Evolutionary conservation across 176 grass and related monocot genomes (phyloP).

Genomic region (Canna indica): DNA sequence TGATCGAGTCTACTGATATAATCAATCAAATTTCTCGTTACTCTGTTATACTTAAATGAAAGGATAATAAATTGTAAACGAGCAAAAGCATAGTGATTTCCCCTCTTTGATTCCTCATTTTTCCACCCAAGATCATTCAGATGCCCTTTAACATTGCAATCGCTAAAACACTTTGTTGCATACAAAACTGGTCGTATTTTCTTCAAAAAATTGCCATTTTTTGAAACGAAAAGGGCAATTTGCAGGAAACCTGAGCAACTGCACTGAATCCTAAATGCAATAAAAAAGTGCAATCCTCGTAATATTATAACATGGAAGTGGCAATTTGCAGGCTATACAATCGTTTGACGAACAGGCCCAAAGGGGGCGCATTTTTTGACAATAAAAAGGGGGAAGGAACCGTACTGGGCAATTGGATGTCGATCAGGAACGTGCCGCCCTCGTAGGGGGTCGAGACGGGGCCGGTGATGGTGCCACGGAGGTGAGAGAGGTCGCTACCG

Average conservation of each 20-base stretch:
- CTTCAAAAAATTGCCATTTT: too few species aligned
- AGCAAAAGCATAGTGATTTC: neutral
- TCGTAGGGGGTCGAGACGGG: conserved; percentile 75
- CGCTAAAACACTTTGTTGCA: too few species aligned
- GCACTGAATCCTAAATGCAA: neutral
- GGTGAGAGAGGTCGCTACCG: conserved; percentile 60
- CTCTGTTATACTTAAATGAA: neutral
- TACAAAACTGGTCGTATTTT: too few species aligned
- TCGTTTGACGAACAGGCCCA: neutral
- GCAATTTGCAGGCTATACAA: neutral
- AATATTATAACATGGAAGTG: too few species aligned
- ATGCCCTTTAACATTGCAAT: too few species aligned
- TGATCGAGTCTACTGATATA: neutral
- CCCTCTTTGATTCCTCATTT: too few species aligned
- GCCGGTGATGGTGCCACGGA: conserved; percentile 75
- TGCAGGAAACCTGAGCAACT: neutral
- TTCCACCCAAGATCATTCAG: too few species aligned
- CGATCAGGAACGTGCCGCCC: conserved; percentile 86
- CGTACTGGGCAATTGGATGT: conserved; percentile 68
- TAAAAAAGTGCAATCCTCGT: neutral
- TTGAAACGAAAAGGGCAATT: neutral
- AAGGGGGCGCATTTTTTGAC: too few species aligned
- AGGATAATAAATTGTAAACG: neutral
- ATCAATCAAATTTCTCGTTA: neutral
- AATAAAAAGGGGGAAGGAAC: neutral